Evolutionary conservation across 306 rosid genomes (phyloP), one percentile per base, ranked within the genome.

Genomic region (Vigna trinervia): DNA sequence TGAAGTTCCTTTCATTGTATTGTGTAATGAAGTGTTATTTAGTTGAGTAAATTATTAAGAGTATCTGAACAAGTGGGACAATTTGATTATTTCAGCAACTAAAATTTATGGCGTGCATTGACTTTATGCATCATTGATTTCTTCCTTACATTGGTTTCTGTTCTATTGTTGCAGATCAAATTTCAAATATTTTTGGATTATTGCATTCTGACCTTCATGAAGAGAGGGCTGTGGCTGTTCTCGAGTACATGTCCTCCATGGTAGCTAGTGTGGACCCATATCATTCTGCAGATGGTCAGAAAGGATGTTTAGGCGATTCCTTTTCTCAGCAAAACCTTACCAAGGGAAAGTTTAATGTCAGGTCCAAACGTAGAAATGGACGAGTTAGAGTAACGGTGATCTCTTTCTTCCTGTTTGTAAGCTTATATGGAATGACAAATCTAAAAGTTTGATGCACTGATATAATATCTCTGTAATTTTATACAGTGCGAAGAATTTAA

Each of bases 351-450:
- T 83, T 94, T 68, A 90, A 78, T 84, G 90, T 88, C 73, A 86
- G 96, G 66, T 85, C 73, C 81, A 94, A 94, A 80, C 97, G 95
- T 58, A 88, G 98, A 92, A 94, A 92, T 85, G 98, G 98, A 56
- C 96, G 96, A 46, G 97, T 94, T 74, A 88, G 89, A 88, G 92
- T 80, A 77, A 86, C 69, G 96, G 98, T 94, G 82, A 86, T 76
- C 52, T 77, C 77, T 77, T 79, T 57, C 52, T 82, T 74, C 78
- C 67, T 71, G 66, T 75, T 26, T 30, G 30, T 47, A 36, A 53
- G n/a, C 34, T 59, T 50, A 51, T 67, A 54, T 71, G 47, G 45
- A 59, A 60, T 71, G 30, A 41, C 56, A 71, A 71, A 63, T 83
- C 73, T 38, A 8, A 32, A 19, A 79, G 61, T 66, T 56, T 71